These are phyloP conservation scores for Eucalyptus cloeziana DNA, from an alignment of 345 rosid genomes.

Conservation along the genomic window DNA sequence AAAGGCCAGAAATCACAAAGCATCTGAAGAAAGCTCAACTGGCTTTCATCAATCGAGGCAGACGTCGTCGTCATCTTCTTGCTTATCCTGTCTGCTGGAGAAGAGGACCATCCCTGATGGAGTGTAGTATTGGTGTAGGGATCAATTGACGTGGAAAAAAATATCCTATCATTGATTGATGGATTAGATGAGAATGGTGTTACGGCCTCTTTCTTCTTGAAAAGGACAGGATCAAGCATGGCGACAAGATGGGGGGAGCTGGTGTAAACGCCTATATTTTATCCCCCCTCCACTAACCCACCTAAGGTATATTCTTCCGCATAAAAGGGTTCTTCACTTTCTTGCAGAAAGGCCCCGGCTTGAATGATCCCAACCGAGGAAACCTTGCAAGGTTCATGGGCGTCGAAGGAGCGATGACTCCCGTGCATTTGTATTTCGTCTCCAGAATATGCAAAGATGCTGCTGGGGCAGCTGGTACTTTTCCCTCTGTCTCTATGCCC, in stretches of 20 bases:
- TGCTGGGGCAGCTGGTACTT: conserved; percentile 57
- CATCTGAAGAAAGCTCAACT: background rate
- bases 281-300: background rate
- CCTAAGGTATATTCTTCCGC: background rate
- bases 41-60: background rate
- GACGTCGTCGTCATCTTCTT: background rate
- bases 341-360: background rate
- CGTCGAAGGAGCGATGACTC: conserved; percentile 10
- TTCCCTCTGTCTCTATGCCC: background rate
- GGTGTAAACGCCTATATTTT: background rate
- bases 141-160: background rate
- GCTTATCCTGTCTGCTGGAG: background rate
- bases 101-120: background rate
- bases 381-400: background rate
- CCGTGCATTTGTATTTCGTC: background rate
- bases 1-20: background rate
- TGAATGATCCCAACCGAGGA: background rate
- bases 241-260: background rate
- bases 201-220: background rate
- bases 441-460: conserved; percentile 30
- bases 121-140: background rate
- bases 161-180: background rate
- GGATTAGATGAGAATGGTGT: background rate
- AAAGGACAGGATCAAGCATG: background rate
- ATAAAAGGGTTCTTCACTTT: background rate